Evolutionary conservation across 2,329 filamentous ascomycete species (phyloP).

Genomic region (Sporothrix humicola): DNA sequence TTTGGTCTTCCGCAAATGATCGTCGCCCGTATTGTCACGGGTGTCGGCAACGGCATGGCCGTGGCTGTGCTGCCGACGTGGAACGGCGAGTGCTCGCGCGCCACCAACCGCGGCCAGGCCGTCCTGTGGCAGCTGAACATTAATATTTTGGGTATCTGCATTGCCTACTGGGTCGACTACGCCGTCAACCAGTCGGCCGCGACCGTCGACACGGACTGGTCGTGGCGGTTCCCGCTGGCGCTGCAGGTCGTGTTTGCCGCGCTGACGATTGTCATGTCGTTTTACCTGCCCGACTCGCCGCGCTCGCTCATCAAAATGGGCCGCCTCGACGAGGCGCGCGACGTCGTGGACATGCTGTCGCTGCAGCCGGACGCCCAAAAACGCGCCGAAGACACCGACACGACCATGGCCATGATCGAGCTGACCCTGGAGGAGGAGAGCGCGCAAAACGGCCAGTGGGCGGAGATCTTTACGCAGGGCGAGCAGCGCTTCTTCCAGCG

Average conservation of each 20-base stretch:
- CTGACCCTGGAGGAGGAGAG: conserved; percentile 37
- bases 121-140: neutral
- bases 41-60: conserved; percentile 24
- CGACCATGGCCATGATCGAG: conserved; percentile 34
- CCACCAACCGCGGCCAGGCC: neutral
- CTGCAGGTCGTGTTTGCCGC: neutral
- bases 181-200: conserved; percentile 2
- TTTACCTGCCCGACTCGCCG: conserved; percentile 52
- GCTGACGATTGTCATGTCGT: conserved; percentile 39
- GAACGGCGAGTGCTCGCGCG: conserved; percentile 49
- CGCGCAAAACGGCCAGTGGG: conserved; percentile 29
- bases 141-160: neutral
- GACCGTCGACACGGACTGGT: neutral
- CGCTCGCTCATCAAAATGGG: conserved; percentile 51
- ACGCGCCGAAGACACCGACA: neutral
- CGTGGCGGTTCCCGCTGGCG: neutral
- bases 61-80: conserved; percentile 22
- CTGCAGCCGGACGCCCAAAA: neutral
- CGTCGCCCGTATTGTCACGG: conserved; percentile 3
- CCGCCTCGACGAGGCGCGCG: conserved; percentile 39
- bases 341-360: conserved; percentile 11
- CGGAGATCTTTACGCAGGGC: conserved; percentile 32
- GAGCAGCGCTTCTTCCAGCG: conserved; percentile 32
- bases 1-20: conserved; percentile 14
- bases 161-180: conserved; percentile 7